Evolutionary conservation across 164 flowering plant species (phyloP).

Genomic region (Akebia trifoliata): DNA sequence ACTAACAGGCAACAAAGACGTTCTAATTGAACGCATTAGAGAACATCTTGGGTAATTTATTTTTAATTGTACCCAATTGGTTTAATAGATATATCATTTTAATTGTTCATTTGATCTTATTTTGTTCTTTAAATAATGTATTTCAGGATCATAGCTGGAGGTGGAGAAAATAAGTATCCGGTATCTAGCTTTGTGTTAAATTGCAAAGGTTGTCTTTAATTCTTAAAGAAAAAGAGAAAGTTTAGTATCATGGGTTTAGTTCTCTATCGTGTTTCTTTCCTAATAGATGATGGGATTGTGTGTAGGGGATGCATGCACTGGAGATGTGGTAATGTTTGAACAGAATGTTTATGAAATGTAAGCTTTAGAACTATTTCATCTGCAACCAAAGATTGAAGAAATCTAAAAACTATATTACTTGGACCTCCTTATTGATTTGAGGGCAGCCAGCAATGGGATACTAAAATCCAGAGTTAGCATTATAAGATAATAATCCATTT

Average conservation of each 20-base stretch:
- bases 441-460: neutral
- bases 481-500: too few species aligned
- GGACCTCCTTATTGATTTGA: neutral
- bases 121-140: neutral
- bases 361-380: conserved; percentile 16
- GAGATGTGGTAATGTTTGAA: conserved; percentile 82
- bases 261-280: neutral
- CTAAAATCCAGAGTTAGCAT: neutral
- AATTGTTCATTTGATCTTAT: neutral
- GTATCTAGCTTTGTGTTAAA: conserved; percentile 66
- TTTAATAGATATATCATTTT: neutral
- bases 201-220: conserved; percentile 53
- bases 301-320: conserved; percentile 89
- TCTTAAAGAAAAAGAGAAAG: neutral
- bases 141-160: conserved; percentile 58
- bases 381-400: neutral
- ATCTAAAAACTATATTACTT: neutral
- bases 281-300: neutral
- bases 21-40: conserved; percentile 57
- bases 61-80: neutral
- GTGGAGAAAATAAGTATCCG: conserved; percentile 74
- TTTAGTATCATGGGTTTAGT: neutral
- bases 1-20: conserved; percentile 63
- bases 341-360: conserved; percentile 85
- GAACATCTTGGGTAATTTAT: conserved; percentile 57